Evolutionary conservation across 805 yeast species (phyloP).

Genomic region (Millerago galiae): DNA sequence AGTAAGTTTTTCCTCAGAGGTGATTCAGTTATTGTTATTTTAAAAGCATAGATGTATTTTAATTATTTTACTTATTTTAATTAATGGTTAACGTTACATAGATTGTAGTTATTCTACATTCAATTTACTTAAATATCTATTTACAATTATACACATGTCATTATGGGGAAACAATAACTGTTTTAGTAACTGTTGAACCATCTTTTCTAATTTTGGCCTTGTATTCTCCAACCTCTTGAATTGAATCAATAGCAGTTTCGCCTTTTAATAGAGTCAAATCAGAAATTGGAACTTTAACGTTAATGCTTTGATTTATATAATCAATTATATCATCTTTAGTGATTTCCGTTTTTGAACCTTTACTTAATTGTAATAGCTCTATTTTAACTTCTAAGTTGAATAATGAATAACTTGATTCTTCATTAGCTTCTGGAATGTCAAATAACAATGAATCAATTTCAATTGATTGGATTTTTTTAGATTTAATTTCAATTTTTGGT

Average conservation of each 20-base stretch:
- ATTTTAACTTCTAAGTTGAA: conserved; percentile 18
- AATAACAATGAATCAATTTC: conserved; percentile 20
- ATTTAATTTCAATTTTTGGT: background rate
- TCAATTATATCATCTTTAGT: conserved; percentile 10
- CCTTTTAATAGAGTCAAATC: conserved; percentile 11
- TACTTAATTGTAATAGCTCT: conserved; percentile 4
- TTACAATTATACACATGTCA: conserved; percentile 1
- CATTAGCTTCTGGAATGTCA: conserved; percentile 11
- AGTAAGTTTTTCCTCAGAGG: conserved; percentile 91
- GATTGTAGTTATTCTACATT: background rate
- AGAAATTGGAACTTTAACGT: conserved; percentile 14
- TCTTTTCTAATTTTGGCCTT: conserved; percentile 13
- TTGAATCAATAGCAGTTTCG: conserved; percentile 5
- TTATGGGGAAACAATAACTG: conserved; percentile 10
- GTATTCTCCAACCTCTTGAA: conserved; percentile 15
- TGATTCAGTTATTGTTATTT: conserved; percentile 84
- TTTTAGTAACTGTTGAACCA: conserved; percentile 13
- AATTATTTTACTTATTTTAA: too few species aligned
- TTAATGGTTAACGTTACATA: background rate
- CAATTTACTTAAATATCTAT: background rate
- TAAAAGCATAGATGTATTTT: conserved; percentile 36
- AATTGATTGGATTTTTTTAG: conserved; percentile 11
- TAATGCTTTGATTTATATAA: conserved; percentile 8
- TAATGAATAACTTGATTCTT: conserved; percentile 15
- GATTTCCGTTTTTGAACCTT: conserved; percentile 1